Percentiles rank a stretch among this genome's conserved stretches.
Conservation (phyloP, 1,284 basidiomycete species). For the Sutorius eximius region DNA sequence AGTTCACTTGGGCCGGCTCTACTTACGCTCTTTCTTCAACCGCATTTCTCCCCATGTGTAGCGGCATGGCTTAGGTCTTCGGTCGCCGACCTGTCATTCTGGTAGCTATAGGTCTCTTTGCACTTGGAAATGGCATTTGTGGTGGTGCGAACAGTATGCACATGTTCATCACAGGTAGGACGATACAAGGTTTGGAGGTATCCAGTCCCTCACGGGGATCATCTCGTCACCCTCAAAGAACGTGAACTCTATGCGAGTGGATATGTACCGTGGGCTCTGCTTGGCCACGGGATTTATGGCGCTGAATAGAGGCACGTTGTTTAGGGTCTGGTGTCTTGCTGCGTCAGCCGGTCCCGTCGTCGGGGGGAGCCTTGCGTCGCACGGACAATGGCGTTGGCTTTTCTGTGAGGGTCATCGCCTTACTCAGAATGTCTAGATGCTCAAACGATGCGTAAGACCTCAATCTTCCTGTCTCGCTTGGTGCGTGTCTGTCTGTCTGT, state of each 20-base stretch:
- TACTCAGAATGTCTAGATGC: background rate
- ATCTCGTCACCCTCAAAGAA: conserved; percentile 41
- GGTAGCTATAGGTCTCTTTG: conserved; percentile 22
- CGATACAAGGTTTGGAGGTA: conserved; percentile 35
- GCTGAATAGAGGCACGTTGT: background rate
- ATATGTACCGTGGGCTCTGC: conserved; percentile 15
- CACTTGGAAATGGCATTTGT: conserved; percentile 40
- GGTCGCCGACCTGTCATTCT: conserved; percentile 35
- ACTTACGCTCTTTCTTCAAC: conserved; percentile 32
- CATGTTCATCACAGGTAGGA: conserved; percentile 39
- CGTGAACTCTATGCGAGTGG: conserved; percentile 38
- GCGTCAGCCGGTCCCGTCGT: conserved; percentile 34
- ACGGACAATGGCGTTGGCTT: conserved; percentile 41
- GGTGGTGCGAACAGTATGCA: conserved; percentile 40
- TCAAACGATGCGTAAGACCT: conserved; percentile 1
- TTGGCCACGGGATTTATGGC: background rate
- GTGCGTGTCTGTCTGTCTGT: background rate
- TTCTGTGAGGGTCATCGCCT: conserved; percentile 28
- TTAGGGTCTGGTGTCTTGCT: conserved; percentile 10
- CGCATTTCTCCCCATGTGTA: conserved; percentile 33
- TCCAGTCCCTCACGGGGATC: conserved; percentile 35
- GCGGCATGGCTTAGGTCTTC: conserved; percentile 30
- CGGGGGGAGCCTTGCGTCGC: conserved; percentile 37
- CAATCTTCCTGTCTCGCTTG: conserved; percentile 4
- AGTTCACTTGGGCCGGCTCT: conserved; percentile 37